A percentile compares a stretch with the other conserved stretches of the same genome.
Evolutionary conservation across 192 early-diverging fungal genomes (phyloP).

Genomic region (Cladochytrium replicatum): DNA sequence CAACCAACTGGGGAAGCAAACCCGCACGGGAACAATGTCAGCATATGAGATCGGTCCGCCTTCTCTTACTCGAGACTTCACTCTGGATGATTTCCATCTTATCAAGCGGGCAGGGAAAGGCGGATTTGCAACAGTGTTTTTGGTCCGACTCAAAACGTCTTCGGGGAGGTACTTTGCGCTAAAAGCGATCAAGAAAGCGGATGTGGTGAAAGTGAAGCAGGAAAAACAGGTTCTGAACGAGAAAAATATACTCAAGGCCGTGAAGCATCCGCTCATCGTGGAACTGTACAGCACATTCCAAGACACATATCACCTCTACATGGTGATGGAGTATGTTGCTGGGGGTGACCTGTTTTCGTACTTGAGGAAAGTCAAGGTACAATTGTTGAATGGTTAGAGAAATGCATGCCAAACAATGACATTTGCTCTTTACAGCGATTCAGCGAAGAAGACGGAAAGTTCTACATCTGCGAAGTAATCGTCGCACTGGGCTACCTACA

Average conservation of each 20-base stretch:
- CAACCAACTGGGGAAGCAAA: too few species aligned
- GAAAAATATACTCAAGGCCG: constrained; percentile 39
- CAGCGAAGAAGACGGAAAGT: constrained; percentile 59
- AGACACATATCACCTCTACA: constrained; percentile 36
- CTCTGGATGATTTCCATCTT: constrained; percentile 39
- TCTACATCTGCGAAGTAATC: constrained; percentile 67
- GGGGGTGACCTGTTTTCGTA: constrained; percentile 46
- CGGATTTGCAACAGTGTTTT: constrained; percentile 43
- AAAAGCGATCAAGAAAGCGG: constrained; percentile 47
- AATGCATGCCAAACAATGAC: background rate
- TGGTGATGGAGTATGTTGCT: constrained; percentile 49
- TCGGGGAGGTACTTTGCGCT: constrained; percentile 46
- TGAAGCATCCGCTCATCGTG: constrained; percentile 42
- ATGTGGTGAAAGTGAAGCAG: constrained; percentile 41
- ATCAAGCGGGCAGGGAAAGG: constrained; percentile 41
- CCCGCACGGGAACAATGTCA: constrained; percentile 14
- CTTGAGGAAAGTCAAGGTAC: constrained; percentile 31
- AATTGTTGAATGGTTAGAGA: background rate
- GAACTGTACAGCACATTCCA: constrained; percentile 47
- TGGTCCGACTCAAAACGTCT: constrained; percentile 31
- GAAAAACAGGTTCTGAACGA: constrained; percentile 49
- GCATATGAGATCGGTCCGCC: constrained; percentile 37
- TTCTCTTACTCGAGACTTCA: constrained; percentile 17
- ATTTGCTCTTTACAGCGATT: constrained; percentile 38
- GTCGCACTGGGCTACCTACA: constrained; percentile 74